phyloP scores from a whole-genome alignment of 2,329 filamentous ascomycete species.

The Exophiala oligosperma region DNA sequence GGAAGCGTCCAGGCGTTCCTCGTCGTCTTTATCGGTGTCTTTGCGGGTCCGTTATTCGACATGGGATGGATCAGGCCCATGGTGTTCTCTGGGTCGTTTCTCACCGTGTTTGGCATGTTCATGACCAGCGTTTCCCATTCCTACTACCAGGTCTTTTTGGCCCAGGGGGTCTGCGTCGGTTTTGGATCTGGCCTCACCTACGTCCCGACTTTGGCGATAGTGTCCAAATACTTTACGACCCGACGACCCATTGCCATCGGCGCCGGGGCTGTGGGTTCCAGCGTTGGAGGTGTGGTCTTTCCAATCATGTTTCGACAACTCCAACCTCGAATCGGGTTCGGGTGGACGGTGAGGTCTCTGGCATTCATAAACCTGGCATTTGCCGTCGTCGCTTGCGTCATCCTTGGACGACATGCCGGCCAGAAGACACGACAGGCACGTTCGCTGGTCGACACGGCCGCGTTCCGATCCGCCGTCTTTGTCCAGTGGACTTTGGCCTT shows the following conservation, averaged over 20 bases:
- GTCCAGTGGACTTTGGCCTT: constrained; percentile 37
- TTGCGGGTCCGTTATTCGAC: constrained; percentile 44
- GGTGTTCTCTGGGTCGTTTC: constrained; percentile 40
- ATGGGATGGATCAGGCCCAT: constrained; percentile 41
- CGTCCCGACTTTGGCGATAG: constrained; percentile 40
- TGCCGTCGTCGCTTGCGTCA: constrained; percentile 14
- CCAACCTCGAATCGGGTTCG: constrained; percentile 53
- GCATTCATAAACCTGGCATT: constrained; percentile 33
- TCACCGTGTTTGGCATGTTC: constrained; percentile 60
- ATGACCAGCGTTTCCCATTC: constrained; percentile 54
- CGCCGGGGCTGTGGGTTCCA: constrained; percentile 54
- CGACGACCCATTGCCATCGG: constrained; percentile 55
- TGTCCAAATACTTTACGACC: constrained; percentile 32
- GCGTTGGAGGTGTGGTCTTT: constrained; percentile 59
- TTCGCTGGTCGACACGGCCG: constrained; percentile 44
- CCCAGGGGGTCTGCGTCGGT: constrained; percentile 55
- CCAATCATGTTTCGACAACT: constrained; percentile 61
- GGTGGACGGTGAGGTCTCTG: constrained; percentile 58
- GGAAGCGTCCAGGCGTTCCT: constrained; percentile 43
- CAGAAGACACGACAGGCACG: constrained; percentile 38
- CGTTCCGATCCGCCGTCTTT: constrained; percentile 45
- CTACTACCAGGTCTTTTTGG: constrained; percentile 58
- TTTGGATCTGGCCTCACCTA: constrained; percentile 53
- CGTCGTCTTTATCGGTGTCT: constrained; percentile 41
- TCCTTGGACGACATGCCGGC: constrained; percentile 32